phyloP scores from a whole-genome alignment of 2,329 filamentous ascomycete genomes.

The Lecanicillium sp. region DNA sequence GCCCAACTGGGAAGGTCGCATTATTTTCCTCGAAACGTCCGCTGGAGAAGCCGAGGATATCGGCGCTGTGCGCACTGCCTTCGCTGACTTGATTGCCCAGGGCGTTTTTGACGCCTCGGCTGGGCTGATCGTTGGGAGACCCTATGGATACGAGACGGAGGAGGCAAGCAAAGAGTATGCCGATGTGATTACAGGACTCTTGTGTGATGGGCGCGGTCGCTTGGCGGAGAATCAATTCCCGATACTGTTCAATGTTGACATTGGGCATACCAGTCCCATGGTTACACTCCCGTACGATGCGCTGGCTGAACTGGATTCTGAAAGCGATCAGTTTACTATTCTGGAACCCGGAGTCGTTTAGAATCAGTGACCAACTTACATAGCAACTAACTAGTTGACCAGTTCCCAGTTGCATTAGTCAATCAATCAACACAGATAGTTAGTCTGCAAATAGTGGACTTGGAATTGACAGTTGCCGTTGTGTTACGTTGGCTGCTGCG shows the following conservation, averaged over 20 bases:
- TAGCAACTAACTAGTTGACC: no score
- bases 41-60: slow-evolving; percentile 23
- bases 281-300: slow-evolving; percentile 36
- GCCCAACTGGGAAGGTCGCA: slow-evolving; percentile 32
- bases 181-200: slow-evolving; percentile 24
- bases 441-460: no score
- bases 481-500: no score
- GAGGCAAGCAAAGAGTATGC: slow-evolving; percentile 24
- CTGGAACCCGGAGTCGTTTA: slow-evolving; percentile 16
- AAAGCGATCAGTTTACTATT: slow-evolving; percentile 30
- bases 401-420: no score
- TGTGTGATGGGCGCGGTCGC: slow-evolving; percentile 27
- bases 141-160: slow-evolving; percentile 33
- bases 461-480: no score
- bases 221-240: slow-evolving; percentile 30
- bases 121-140: slow-evolving; percentile 36
- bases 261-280: slow-evolving; percentile 38
- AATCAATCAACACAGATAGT: no score
- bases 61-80: slow-evolving; percentile 26
- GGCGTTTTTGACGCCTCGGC: slow-evolving; percentile 36
- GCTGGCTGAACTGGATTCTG: slow-evolving; percentile 32
- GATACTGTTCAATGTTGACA: slow-evolving; percentile 35
- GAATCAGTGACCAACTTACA: no score
- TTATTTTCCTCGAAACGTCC: slow-evolving; percentile 38
- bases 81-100: slow-evolving; percentile 36